Percentiles rank a stretch among this genome's conserved stretches.
Conservation (phyloP, 495 filamentous ascomycete genomes). For the Penicillium desertorum region DNA sequence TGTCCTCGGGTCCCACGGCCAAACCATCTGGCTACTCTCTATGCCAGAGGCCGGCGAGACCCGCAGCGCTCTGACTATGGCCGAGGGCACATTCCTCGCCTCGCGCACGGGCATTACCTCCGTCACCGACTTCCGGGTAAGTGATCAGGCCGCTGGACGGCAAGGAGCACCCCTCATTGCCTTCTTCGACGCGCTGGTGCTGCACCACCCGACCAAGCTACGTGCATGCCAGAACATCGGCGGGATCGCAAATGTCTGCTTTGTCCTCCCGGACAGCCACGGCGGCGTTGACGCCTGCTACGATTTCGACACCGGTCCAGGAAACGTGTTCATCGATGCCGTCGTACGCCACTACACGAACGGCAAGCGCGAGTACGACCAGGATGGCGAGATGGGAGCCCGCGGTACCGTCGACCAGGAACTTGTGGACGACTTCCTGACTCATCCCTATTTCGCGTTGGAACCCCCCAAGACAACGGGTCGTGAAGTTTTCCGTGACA, state of each 20-base stretch:
- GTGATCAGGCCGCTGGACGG: conserved; percentile 46
- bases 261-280: conserved; percentile 54
- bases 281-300: conserved; percentile 48
- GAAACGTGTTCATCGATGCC: conserved; percentile 45
- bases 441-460: conserved; percentile 47
- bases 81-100: conserved; percentile 45
- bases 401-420: conserved; percentile 52
- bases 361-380: conserved; percentile 36
- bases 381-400: conserved; percentile 53
- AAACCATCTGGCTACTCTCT: conserved; percentile 58
- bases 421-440: conserved; percentile 54
- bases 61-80: conserved; percentile 49
- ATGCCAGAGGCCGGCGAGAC: conserved; percentile 53
- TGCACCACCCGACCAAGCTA: conserved; percentile 56
- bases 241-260: conserved; percentile 60
- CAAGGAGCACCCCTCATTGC: conserved; percentile 49
- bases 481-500: conserved; percentile 58
- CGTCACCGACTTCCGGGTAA: conserved; percentile 47
- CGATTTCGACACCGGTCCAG: conserved; percentile 53
- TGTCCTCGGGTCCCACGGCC: conserved; percentile 56
- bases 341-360: conserved; percentile 39
- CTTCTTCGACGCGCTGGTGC: conserved; percentile 50
- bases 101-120: conserved; percentile 46
- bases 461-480: conserved; percentile 59
- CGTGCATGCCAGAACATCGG: conserved; percentile 61